Evolutionary conservation across 768 basidiomycete genomes (phyloP), one percentile per base, ranked within the genome.

Genomic region (Udeniomyces megalosporus): DNA sequence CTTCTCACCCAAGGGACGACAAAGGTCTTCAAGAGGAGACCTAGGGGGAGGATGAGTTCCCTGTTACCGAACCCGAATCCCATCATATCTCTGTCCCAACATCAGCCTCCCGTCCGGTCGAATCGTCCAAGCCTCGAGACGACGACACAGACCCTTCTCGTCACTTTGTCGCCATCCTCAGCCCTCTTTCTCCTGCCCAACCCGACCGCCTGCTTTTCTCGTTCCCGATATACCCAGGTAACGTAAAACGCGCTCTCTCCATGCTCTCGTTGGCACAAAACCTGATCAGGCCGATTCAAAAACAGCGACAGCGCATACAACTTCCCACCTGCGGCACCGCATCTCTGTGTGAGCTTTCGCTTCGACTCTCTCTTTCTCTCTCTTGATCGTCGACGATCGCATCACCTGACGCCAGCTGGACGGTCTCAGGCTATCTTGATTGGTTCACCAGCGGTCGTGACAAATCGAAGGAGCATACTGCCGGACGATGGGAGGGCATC

Each of bases 1-100:
- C 38, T 65, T 20, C 20, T 65, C 8, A 65, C 63, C 3, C 63
- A 63, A 32, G 63, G 63, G 15, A 65, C 63, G 49, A 65, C 63
- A 22, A 65, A 65, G 42, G 51, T 59, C 32, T 60, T 65, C 44
- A 61, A 55, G 44, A 26, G 53, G 11, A 31, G 60, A 45, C 53
- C 53, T 5, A 50, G 52, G n/a, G 53, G 51, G 6, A 34, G 60
- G 28, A 60, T 29, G 24, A 57, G 55, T 17, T 24, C 24, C 15
- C 8, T 17, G 8, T 8, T 8, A 17, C 10, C 38, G 8, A 8
- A 42, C 38, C 8, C 8, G 17, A 42, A 42, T 42, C 38, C 38
- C 17, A n/a, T n/a, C n/a, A n/a, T n/a, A n/a, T n/a, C n/a, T n/a
- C 12, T 35, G 52, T 26, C 38, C 52, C 4, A 15, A 35, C 38